Conservation (phyloP, 1,284 basidiomycete species). For the Pholiota adiposa region DNA sequence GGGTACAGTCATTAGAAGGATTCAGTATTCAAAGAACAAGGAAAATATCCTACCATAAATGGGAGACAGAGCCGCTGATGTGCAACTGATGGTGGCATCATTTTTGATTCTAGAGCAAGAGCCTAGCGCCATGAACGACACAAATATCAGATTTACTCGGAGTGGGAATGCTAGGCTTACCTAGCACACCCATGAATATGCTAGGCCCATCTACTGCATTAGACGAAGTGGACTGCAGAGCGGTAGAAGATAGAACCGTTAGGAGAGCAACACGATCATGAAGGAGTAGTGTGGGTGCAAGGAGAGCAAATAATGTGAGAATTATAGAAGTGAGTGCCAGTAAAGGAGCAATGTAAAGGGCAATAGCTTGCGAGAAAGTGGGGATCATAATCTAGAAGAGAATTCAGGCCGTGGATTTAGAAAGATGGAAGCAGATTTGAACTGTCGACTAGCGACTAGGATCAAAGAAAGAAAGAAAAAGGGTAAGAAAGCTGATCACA, state of each 20-base stretch:
- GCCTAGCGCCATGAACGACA: conserved; percentile 44
- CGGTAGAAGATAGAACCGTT: conserved; percentile 61
- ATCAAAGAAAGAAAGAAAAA: conserved; percentile 16
- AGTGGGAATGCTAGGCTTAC: conserved; percentile 38
- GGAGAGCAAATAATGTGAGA: conserved; percentile 66
- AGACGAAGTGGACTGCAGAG: conserved; percentile 44
- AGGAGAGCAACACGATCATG: conserved; percentile 66
- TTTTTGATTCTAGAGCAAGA: conserved; percentile 66
- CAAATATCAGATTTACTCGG: not conserved
- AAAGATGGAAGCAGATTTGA: conserved; percentile 14
- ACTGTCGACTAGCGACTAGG: conserved; percentile 38
- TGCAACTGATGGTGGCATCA: conserved; percentile 57
- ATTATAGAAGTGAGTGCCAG: conserved; percentile 67
- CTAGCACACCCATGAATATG: conserved; percentile 67
- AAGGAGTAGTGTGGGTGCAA: conserved; percentile 65
- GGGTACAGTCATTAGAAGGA: too few species aligned
- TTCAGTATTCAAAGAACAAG: too few species aligned
- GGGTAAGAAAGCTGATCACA: conserved; percentile 5
- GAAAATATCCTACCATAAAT: conserved; percentile 51
- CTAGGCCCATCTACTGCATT: conserved; percentile 69
- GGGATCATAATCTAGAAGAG: conserved; percentile 56
- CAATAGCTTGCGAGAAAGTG: conserved; percentile 70
- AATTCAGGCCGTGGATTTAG: conserved; percentile 19
- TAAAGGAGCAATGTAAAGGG: conserved; percentile 70
- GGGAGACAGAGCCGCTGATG: conserved; percentile 57